Evolutionary conservation across 1,139 yeast species (phyloP).

Genomic region (Diutina neorugosa): DNA sequence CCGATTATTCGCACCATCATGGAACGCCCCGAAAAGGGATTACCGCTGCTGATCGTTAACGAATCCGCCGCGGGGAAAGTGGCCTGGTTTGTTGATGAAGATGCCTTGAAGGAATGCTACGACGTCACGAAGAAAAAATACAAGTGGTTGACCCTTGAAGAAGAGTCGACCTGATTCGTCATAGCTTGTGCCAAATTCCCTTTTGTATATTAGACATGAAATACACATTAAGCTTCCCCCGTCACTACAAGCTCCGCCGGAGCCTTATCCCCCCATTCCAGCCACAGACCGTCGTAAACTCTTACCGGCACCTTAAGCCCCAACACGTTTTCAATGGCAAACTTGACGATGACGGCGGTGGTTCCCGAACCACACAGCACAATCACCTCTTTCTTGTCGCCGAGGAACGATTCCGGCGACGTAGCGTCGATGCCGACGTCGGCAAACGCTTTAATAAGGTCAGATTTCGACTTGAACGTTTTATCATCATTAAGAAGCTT

Average conservation of each 20-base stretch:
- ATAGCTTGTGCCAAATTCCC: not conserved
- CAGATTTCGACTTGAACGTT: conserved; percentile 36
- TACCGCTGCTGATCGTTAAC: conserved; percentile 88
- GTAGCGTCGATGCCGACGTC: conserved; percentile 14
- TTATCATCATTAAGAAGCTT: conserved; percentile 41
- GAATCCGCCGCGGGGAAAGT: conserved; percentile 96
- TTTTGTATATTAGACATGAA: not conserved
- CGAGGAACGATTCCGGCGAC: conserved; percentile 8
- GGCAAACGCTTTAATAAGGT: conserved; percentile 26
- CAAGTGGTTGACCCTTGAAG: conserved; percentile 34
- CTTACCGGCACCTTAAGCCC: conserved; percentile 56
- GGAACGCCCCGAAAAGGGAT: conserved; percentile 76
- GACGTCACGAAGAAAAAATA: conserved; percentile 65
- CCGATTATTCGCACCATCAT: conserved; percentile 85
- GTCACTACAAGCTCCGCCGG: conserved; percentile 23
- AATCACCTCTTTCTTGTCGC: conserved; percentile 44
- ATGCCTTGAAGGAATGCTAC: conserved; percentile 76
- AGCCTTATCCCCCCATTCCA: conserved; percentile 45
- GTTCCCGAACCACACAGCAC: conserved; percentile 96
- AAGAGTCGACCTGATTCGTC: not conserved
- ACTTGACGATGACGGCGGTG: conserved; percentile 72
- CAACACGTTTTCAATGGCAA: conserved; percentile 31
- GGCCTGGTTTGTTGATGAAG: conserved; percentile 96
- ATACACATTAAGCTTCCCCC: not conserved
- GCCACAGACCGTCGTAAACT: conserved; percentile 94